Percentiles rank a stretch among this genome's conserved stretches.
phyloP scores from a whole-genome alignment of 2,329 filamentous ascomycete genomes.

The Sporothrix brunneoviolacea region DNA sequence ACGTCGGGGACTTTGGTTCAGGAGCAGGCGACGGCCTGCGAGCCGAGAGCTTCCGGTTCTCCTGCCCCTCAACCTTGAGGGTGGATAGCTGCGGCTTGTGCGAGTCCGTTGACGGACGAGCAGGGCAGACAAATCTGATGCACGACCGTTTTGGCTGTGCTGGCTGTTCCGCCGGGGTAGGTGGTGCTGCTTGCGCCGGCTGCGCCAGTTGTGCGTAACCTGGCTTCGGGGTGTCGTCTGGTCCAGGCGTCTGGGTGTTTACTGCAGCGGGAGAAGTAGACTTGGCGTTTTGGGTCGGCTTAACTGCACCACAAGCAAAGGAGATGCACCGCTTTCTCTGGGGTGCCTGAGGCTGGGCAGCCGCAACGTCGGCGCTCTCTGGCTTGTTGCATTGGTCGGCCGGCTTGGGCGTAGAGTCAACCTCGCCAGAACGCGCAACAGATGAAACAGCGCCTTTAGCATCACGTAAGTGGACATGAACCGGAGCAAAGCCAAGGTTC shows the following conservation, averaged over 20 bases:
- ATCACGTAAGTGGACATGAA: background rate
- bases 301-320: constrained; percentile 70
- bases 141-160: constrained; percentile 46
- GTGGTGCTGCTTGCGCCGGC: constrained; percentile 30
- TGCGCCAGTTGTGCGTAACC: constrained; percentile 9
- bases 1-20: constrained; percentile 27
- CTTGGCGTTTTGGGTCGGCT: constrained; percentile 35
- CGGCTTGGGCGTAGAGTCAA: constrained; percentile 16
- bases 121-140: constrained; percentile 72
- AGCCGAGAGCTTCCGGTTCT: constrained; percentile 16
- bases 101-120: constrained; percentile 40
- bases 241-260: constrained; percentile 11
- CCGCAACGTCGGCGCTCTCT: constrained; percentile 31
- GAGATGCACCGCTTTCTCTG: constrained; percentile 85
- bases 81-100: constrained; percentile 24
- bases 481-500: constrained; percentile 38
- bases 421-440: background rate
- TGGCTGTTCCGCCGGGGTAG: constrained; percentile 25
- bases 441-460: background rate
- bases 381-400: constrained; percentile 34
- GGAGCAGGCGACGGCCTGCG: constrained; percentile 18
- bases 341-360: constrained; percentile 41
- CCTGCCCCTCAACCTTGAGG: constrained; percentile 14
- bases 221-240: constrained; percentile 11
- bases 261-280: constrained; percentile 25